Evolutionary conservation across 129 eudicot species (phyloP).

Genomic region (Tagetes patula): DNA sequence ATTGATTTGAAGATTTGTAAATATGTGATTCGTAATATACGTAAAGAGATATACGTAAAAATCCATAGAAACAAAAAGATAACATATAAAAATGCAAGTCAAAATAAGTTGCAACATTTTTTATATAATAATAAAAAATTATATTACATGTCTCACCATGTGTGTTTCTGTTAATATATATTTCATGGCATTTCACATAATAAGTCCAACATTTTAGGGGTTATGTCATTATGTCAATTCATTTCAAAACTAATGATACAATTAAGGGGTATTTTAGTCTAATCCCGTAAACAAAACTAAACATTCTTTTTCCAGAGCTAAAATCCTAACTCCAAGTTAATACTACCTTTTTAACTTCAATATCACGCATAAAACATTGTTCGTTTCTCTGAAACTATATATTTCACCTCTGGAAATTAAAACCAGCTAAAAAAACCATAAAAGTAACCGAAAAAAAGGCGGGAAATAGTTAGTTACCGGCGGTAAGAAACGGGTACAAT

Average conservation of each 20-base stretch:
- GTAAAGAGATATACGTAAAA: background rate
- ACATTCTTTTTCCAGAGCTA: background rate
- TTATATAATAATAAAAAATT: background rate
- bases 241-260: background rate
- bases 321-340: background rate
- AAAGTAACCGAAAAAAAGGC: background rate
- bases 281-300: background rate
- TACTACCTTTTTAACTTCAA: background rate
- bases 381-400: background rate
- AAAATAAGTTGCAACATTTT: background rate
- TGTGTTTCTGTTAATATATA: background rate
- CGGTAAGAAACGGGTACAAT: conserved; percentile 83
- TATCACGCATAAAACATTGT: background rate
- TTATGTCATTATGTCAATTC: background rate
- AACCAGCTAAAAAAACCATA: background rate
- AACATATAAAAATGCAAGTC: background rate
- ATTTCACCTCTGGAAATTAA: background rate
- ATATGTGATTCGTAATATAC: no score
- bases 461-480: conserved; percentile 42
- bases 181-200: background rate
- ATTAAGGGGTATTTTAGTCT: background rate
- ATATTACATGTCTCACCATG: background rate
- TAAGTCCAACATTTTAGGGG: background rate
- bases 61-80: background rate
- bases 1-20: no score